phyloP scores from a whole-genome alignment of 441 rosid genomes.

The Pelargonium hybrid region DNA sequence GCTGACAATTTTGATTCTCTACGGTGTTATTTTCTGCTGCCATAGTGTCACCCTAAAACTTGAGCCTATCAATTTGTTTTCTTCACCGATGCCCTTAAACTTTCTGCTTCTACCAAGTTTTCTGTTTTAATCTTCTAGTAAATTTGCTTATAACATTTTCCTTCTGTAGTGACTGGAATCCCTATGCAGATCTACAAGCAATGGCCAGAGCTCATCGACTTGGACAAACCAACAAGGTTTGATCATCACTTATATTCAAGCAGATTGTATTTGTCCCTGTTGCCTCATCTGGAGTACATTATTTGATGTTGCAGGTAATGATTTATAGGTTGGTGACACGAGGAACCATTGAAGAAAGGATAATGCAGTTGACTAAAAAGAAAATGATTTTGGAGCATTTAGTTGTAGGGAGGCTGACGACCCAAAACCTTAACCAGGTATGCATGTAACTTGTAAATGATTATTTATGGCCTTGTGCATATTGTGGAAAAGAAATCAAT shows the following conservation, averaged over 20 bases:
- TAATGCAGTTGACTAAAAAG: conserved; percentile 98
- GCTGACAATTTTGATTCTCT: neutral
- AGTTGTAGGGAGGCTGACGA: conserved; percentile 90
- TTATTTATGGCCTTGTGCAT: too few relatives aligned
- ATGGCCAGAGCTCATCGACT: conserved; percentile 99
- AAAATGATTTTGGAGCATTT: conserved; percentile 99
- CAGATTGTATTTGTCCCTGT: neutral
- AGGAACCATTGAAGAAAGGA: conserved; percentile 90
- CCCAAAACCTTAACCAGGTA: conserved; percentile 62
- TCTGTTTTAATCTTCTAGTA: too few relatives aligned
- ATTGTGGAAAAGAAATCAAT: too few relatives aligned
- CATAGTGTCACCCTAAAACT: too few relatives aligned
- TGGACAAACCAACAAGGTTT: conserved; percentile 93
- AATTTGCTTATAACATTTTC: conserved; percentile 7
- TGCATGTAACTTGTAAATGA: too few relatives aligned
- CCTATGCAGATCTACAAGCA: conserved; percentile 98
- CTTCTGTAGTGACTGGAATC: conserved; percentile 90
- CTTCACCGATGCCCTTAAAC: too few relatives aligned
- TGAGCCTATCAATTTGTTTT: too few relatives aligned
- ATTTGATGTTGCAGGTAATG: conserved; percentile 58
- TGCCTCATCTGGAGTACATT: conserved; percentile 10
- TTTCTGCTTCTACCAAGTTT: too few relatives aligned
- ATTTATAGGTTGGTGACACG: conserved; percentile 81
- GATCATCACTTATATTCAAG: too few relatives aligned
- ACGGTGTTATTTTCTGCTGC: too few relatives aligned